Evolutionary conservation across 306 rosid species (phyloP).

Genomic region (Medicago ruthenica): DNA sequence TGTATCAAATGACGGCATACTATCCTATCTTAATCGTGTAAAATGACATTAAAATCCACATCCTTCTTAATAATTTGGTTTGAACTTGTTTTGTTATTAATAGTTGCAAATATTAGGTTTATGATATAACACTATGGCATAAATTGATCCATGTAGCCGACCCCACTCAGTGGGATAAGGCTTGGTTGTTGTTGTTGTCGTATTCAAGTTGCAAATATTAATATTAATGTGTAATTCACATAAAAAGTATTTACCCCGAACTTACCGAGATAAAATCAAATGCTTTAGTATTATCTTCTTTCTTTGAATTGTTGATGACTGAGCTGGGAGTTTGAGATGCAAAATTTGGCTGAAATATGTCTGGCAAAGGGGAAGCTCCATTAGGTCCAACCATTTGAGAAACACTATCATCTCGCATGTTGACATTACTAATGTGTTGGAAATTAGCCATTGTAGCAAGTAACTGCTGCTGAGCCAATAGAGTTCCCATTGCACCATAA

Average conservation of each 20-base stretch:
- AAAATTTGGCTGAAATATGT: constrained; percentile 81
- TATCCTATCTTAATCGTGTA: background rate
- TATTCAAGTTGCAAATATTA: constrained; percentile 31
- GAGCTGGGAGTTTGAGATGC: constrained; percentile 65
- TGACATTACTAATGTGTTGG: constrained; percentile 73
- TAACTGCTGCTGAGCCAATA: constrained; percentile 82
- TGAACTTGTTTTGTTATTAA: background rate
- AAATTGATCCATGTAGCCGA: too few species aligned
- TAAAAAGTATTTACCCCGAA: constrained; percentile 27
- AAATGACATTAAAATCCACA: background rate
- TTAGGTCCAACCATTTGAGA: constrained; percentile 59
- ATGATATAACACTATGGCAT: too few species aligned
- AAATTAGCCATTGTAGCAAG: constrained; percentile 83
- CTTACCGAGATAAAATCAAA: constrained; percentile 98
- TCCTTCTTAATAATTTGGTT: background rate
- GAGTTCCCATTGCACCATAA: constrained; percentile 75
- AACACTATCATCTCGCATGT: constrained; percentile 56
- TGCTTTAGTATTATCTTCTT: constrained; percentile 86
- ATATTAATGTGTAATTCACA: constrained; percentile 12
- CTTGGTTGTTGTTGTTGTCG: too few species aligned
- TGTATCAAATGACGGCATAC: background rate
- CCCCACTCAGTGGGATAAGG: too few species aligned
- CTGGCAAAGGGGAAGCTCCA: constrained; percentile 74
- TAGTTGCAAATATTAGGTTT: constrained; percentile 7
- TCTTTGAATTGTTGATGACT: constrained; percentile 73